Percentiles rank a stretch among this genome's conserved stretches.
These are phyloP conservation scores for Microbotryum lychnidis-dioicae DNA, from an alignment of 1,284 basidiomycete species.

Conservation along the genomic window DNA sequence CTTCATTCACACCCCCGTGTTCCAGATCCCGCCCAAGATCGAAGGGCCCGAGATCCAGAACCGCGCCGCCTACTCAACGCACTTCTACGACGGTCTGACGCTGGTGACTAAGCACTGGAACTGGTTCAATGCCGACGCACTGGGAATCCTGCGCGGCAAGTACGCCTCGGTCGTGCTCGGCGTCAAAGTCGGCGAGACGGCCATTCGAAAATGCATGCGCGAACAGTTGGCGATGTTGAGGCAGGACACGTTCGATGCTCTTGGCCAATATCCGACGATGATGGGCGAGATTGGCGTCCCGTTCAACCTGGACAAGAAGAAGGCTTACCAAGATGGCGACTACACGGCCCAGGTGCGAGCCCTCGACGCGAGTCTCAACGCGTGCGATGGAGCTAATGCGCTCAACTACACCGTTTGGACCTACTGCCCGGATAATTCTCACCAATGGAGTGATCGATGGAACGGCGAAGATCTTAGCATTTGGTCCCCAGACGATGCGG, in stretches of 20 bases:
- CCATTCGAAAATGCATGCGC: constrained; percentile 73
- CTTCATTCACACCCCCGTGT: constrained; percentile 89
- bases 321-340: constrained; percentile 45
- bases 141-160: constrained; percentile 67
- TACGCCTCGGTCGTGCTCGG: constrained; percentile 55
- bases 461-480: constrained; percentile 86
- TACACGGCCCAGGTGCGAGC: constrained; percentile 62
- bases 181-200: constrained; percentile 61
- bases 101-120: constrained; percentile 51
- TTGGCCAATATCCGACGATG: constrained; percentile 73
- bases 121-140: constrained; percentile 73
- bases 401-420: constrained; percentile 87
- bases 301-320: constrained; percentile 62
- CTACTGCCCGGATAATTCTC: constrained; percentile 64
- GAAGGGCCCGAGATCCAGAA: constrained; percentile 19
- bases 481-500: constrained; percentile 70
- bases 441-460: constrained; percentile 92
- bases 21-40: constrained; percentile 48
- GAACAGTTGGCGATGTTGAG: constrained; percentile 76
- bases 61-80: constrained; percentile 69
- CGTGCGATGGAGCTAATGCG: constrained; percentile 70
- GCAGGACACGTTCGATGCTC: constrained; percentile 51
- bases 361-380: constrained; percentile 85
- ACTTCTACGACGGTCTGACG: constrained; percentile 89
- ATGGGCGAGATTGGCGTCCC: constrained; percentile 95